phyloP scores from a whole-genome alignment of 768 basidiomycete species.

The Sporobolomyces phaffii region DNA sequence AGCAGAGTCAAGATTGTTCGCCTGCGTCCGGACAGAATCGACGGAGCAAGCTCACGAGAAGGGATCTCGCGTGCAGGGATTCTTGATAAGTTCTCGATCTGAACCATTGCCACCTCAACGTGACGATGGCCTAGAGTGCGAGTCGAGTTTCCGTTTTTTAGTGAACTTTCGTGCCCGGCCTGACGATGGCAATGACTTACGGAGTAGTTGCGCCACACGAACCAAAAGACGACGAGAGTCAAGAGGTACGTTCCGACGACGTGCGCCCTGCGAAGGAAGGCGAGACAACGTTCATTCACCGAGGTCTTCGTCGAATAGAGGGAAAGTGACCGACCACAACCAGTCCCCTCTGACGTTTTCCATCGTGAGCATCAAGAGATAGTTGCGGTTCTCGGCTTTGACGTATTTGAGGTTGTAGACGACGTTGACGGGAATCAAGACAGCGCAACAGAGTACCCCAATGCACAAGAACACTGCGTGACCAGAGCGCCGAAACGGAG shows the following conservation, averaged over 20 bases:
- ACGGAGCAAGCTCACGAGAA: constrained; percentile 51
- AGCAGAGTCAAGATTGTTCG: too few species aligned
- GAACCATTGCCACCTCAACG: constrained; percentile 78
- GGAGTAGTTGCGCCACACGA: constrained; percentile 48
- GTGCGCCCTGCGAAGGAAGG: constrained; percentile 79
- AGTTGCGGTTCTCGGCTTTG: constrained; percentile 48
- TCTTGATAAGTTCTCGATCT: constrained; percentile 59
- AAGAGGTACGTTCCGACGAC: constrained; percentile 76
- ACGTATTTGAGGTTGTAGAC: constrained; percentile 72
- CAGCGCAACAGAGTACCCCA: constrained; percentile 59
- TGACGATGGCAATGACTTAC: not conserved
- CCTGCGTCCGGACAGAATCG: too few species aligned
- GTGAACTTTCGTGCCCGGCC: too few species aligned
- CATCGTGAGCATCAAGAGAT: constrained; percentile 45
- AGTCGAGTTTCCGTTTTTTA: too few species aligned
- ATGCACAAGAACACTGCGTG: constrained; percentile 54
- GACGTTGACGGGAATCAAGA: constrained; percentile 81
- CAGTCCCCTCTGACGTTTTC: constrained; percentile 37
- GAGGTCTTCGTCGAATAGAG: not conserved
- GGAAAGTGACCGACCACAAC: constrained; percentile 33
- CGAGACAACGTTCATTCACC: constrained; percentile 45
- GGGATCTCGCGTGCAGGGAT: constrained; percentile 87
- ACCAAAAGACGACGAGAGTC: constrained; percentile 52
- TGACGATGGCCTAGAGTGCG: constrained; percentile 54
- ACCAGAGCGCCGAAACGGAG: not conserved